Evolutionary conservation across 192 early-diverging fungal species (phyloP).

Genomic region (Chytriomyces confervae): DNA sequence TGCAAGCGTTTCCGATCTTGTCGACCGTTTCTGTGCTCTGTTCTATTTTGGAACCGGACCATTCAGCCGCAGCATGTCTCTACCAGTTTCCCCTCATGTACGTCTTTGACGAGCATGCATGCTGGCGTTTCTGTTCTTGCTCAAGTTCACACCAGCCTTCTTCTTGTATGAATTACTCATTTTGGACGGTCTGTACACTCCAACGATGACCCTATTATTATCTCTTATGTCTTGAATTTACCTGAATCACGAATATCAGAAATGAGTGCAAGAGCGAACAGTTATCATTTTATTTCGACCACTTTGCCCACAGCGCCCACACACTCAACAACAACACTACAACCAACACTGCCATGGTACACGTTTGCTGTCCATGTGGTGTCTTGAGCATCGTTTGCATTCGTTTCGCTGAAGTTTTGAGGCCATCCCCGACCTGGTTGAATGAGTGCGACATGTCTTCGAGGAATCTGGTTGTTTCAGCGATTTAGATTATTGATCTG

Average conservation of each 20-base stretch:
- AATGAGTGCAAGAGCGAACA: too few species aligned
- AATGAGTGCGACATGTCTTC: conserved; percentile 34
- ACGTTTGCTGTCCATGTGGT: conserved; percentile 35
- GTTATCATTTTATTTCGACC: conserved; percentile 5
- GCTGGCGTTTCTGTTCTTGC: not conserved
- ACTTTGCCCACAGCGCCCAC: conserved; percentile 32
- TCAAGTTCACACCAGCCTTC: not conserved
- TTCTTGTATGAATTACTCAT: too few species aligned
- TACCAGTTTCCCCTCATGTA: too few species aligned
- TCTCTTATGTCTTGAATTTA: too few species aligned
- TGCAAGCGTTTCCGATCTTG: not conserved
- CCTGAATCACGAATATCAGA: too few species aligned
- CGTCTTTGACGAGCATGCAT: not conserved
- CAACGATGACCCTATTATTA: too few species aligned
- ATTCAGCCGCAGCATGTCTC: not conserved
- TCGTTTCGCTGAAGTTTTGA: conserved; percentile 25
- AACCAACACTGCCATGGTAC: conserved; percentile 31
- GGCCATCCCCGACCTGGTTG: conserved; percentile 28
- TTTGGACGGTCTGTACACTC: too few species aligned
- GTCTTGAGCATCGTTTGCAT: conserved; percentile 29
- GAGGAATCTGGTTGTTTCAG: conserved; percentile 1
- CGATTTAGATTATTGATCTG: not conserved
- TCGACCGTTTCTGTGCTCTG: not conserved
- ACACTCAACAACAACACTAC: conserved; percentile 23
- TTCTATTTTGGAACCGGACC: not conserved